These are phyloP conservation scores for Phylloboletellus chloephorus DNA, from an alignment of 1,284 basidiomycete genomes.

Conservation along the genomic window DNA sequence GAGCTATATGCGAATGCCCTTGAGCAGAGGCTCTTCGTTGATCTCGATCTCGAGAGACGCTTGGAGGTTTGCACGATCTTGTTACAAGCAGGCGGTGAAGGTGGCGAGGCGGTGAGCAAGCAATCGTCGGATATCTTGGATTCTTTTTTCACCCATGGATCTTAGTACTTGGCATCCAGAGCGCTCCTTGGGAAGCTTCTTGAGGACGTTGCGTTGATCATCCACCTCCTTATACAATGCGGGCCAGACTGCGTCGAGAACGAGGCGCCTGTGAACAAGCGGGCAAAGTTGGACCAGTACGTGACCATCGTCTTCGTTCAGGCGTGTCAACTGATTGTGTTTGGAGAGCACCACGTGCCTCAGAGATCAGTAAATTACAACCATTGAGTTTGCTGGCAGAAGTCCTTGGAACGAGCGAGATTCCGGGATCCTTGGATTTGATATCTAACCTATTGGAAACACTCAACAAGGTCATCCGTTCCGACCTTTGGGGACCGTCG, in stretches of 20 bases:
- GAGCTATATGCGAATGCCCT: conserved; percentile 41
- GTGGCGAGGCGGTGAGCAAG: conserved; percentile 44
- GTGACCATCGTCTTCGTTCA: conserved; percentile 20
- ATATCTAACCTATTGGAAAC: conserved; percentile 73
- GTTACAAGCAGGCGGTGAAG: conserved; percentile 44
- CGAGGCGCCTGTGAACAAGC: conserved; percentile 53
- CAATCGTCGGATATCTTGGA: background rate
- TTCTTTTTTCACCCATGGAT: conserved; percentile 2
- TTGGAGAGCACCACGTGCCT: conserved; percentile 13
- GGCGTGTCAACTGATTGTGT: conserved; percentile 1
- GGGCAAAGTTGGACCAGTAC: conserved; percentile 55
- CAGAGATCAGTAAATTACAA: conserved; percentile 37
- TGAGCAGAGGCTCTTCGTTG: conserved; percentile 48
- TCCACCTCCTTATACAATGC: conserved; percentile 54
- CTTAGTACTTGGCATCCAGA: conserved; percentile 49
- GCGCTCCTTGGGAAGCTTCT: conserved; percentile 45
- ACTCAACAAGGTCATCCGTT: conserved; percentile 57
- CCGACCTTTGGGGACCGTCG: conserved; percentile 41
- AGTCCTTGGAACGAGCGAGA: conserved; percentile 55
- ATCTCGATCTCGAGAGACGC: conserved; percentile 49
- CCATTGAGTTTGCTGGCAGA: conserved; percentile 65
- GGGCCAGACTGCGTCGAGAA: conserved; percentile 40
- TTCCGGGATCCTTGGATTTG: conserved; percentile 68
- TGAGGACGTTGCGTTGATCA: conserved; percentile 48
- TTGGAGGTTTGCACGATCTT: conserved; percentile 51